Evolutionary conservation across 495 filamentous ascomycete genomes (phyloP), one percentile per base, ranked within the genome.

Genomic region (Hypoxylon lienhwacheense): DNA sequence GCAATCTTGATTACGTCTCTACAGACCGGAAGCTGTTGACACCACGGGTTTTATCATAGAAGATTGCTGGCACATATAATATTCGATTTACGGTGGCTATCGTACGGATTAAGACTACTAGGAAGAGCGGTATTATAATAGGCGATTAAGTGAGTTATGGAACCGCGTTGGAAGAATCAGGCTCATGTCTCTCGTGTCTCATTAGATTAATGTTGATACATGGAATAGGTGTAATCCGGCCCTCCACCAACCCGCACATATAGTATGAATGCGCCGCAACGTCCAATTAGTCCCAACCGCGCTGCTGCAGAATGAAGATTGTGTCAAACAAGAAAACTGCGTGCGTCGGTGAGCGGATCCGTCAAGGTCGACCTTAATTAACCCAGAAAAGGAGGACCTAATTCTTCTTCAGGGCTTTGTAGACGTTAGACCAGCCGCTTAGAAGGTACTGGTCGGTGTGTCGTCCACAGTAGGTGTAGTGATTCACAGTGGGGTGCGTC

Each of bases 391-490:
- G 17, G 43, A 12, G 33, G 12, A 46, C 10, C 29, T 58, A 65
- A 19, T 61, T 16, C 53, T 59, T 65, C 42, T 52, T 60, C 31
- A 66, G 46, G 26, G 60, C 7, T 4, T 39, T 29, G n/a, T 42
- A 52, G 19, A 68, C 36, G 10, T 63, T 53, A 10, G 57, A 56
- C 52, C 60, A 63, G 22, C 67, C 67, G 21, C 65, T 50, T 34
- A 70, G 58, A 8, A 70, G 47, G 31, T 59, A 68, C 31, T 70
- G 65, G 49, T 70, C 55, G 25, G 61, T 55, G 34, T 70, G 67
- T 5, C 67, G 55, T 4, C 67, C 67, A 35, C 67, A 70, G 24
- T 66, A 54, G 7, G 67, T 68, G 55, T 68, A 65, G 1, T 57
- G 48, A 20, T 70, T 70, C 32, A 70, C 67, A 5, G 65, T 67